phyloP scores from a whole-genome alignment of 1,139 yeast genomes.

The Arxiozyma bovina region DNA sequence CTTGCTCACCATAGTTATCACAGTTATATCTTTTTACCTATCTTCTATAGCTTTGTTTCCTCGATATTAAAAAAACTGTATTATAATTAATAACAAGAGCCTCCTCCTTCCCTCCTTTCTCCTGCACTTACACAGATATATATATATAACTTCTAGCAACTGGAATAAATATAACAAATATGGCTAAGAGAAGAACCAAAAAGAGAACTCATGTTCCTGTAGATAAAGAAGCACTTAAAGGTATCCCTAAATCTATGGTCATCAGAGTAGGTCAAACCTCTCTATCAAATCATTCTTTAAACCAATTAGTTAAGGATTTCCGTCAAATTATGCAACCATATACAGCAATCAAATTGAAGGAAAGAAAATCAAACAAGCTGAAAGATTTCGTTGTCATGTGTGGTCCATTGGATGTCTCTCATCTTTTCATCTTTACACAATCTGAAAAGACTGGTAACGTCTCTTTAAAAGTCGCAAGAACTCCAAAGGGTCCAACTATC shows the following conservation, averaged over 20 bases:
- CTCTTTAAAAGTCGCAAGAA: constrained; percentile 71
- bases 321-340: constrained; percentile 93
- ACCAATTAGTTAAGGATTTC: constrained; percentile 79
- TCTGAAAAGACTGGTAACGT: constrained; percentile 70
- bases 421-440: constrained; percentile 78
- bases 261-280: constrained; percentile 69
- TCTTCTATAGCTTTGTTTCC: no score
- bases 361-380: constrained; percentile 75
- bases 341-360: constrained; percentile 81
- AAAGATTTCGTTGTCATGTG: constrained; percentile 94
- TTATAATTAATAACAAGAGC: no score
- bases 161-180: constrained; percentile 5
- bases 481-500: constrained; percentile 92
- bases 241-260: constrained; percentile 89
- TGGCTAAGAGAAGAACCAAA: constrained; percentile 39
- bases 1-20: no score
- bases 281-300: constrained; percentile 67
- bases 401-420: constrained; percentile 91
- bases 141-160: background rate
- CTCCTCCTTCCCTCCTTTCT: no score
- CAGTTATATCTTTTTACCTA: no score
- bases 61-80: no score
- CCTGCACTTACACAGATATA: background rate
- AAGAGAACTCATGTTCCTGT: constrained; percentile 73
- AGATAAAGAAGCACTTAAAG: constrained; percentile 52